A percentile compares a stretch with the other conserved stretches of the same genome.
Evolutionary conservation across 805 yeast species (phyloP).

Genomic region (Wickerhamomyces alni): DNA sequence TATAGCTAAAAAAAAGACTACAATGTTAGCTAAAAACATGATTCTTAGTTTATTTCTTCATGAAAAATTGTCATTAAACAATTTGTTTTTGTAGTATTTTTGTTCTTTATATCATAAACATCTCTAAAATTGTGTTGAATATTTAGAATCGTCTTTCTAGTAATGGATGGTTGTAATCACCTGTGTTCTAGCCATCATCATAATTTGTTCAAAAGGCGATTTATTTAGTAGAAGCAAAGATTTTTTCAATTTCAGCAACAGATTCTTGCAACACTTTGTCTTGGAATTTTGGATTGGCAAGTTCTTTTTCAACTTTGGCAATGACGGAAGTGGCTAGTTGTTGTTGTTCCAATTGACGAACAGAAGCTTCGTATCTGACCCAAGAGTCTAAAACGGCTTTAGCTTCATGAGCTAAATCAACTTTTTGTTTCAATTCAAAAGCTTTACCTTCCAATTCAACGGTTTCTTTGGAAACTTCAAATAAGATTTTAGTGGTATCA

Average conservation of each 20-base stretch:
- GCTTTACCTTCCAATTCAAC: slow-evolving; percentile 92
- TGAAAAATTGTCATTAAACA: not conserved
- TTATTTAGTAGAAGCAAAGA: slow-evolving; percentile 44
- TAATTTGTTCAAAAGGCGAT: no score
- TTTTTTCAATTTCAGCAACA: slow-evolving; percentile 84
- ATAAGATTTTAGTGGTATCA: slow-evolving; percentile 82
- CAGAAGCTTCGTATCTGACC: slow-evolving; percentile 97
- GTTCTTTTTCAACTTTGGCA: slow-evolving; percentile 80
- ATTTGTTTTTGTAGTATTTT: not conserved
- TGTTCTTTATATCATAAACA: slow-evolving; percentile 5
- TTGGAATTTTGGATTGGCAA: slow-evolving; percentile 87
- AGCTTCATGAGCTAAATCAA: slow-evolving; percentile 84
- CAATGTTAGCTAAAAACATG: not conserved
- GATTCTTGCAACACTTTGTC: slow-evolving; percentile 87
- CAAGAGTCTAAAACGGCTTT: slow-evolving; percentile 95
- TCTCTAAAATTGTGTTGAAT: slow-evolving; percentile 1
- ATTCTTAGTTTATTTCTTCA: not conserved
- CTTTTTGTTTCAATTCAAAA: slow-evolving; percentile 88
- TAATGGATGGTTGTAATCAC: no score
- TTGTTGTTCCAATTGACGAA: slow-evolving; percentile 92
- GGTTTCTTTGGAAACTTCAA: slow-evolving; percentile 93
- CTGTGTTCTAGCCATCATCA: not conserved
- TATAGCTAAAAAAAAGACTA: not conserved
- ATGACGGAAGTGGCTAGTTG: slow-evolving; percentile 84
- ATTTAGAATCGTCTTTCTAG: not conserved